A percentile compares a stretch with the other conserved stretches of the same genome.
phyloP scores from a whole-genome alignment of 352 stramenopile genomes.

The Phytophthora cactorum region DNA sequence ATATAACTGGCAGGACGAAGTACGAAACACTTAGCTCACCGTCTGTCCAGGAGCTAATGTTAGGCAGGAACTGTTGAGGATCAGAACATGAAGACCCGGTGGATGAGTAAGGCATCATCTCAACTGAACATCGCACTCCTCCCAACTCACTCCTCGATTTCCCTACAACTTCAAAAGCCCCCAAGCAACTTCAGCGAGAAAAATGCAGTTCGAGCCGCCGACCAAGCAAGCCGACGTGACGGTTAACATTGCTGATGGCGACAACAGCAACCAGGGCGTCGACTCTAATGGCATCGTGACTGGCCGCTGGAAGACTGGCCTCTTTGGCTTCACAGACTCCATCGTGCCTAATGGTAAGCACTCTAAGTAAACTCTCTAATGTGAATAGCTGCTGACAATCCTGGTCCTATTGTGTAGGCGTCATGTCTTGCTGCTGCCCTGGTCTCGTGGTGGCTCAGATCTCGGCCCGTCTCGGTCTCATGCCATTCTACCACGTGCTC shows the following conservation, averaged over 20 bases:
- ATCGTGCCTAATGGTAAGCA: constrained; percentile 72
- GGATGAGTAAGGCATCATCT: neutral
- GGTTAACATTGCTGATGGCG: constrained; percentile 44
- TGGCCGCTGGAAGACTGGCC: constrained; percentile 76
- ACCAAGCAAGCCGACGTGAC: constrained; percentile 58
- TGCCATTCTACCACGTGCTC: constrained; percentile 65
- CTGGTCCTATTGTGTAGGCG: constrained; percentile 33
- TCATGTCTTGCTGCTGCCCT: constrained; percentile 76
- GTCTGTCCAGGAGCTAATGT: constrained; percentile 1
- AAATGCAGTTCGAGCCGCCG: constrained; percentile 65
- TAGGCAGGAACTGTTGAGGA: neutral
- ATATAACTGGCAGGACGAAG: too few species aligned
- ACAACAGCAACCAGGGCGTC: constrained; percentile 43
- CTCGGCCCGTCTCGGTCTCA: constrained; percentile 60
- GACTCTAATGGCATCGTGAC: constrained; percentile 77
- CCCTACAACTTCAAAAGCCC: constrained; percentile 11
- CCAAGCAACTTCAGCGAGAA: constrained; percentile 15
- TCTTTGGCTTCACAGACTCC: constrained; percentile 74
- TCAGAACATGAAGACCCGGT: neutral
- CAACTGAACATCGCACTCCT: neutral
- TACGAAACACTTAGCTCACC: too few species aligned
- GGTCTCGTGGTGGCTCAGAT: constrained; percentile 69
- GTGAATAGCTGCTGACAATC: constrained; percentile 1
- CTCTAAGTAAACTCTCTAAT: neutral
- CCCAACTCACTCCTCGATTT: constrained; percentile 41